Evolutionary conservation across 495 filamentous ascomycete species (phyloP).

Genomic region (Aspergillus funiculosus): DNA sequence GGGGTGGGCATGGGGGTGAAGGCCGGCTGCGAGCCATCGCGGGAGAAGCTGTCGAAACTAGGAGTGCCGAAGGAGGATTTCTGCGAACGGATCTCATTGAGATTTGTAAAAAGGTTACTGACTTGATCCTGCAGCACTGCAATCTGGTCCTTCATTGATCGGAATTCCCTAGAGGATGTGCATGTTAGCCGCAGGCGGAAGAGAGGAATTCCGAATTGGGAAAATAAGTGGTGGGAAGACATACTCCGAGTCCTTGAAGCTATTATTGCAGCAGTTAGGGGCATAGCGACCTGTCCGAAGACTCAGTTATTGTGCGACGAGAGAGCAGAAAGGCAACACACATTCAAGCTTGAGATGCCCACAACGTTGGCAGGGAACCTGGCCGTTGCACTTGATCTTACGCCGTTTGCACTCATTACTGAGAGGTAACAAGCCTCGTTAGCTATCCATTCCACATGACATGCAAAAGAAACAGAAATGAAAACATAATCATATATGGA

Average conservation of each 20-base stretch:
- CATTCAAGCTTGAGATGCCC: constrained; percentile 84
- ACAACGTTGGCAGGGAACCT: constrained; percentile 82
- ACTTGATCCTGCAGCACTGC: constrained; percentile 77
- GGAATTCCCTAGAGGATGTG: constrained; percentile 57
- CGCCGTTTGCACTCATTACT: constrained; percentile 87
- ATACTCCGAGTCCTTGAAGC: constrained; percentile 77
- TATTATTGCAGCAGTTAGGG: constrained; percentile 78
- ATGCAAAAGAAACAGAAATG: background rate
- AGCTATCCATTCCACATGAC: no score
- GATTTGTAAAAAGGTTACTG: constrained; percentile 61
- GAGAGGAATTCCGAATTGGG: background rate
- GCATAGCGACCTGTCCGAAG: constrained; percentile 59
- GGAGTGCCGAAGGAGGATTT: constrained; percentile 34
- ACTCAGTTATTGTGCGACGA: constrained; percentile 3
- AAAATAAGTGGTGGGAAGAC: constrained; percentile 11
- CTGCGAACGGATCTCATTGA: constrained; percentile 57
- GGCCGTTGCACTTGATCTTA: constrained; percentile 94
- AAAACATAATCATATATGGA: background rate
- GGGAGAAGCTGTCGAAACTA: constrained; percentile 33
- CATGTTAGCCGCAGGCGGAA: constrained; percentile 11
- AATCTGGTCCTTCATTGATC: constrained; percentile 69
- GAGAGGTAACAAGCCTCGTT: background rate
- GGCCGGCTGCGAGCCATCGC: constrained; percentile 34
- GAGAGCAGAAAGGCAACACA: constrained; percentile 19
- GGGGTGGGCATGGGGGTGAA: constrained; percentile 32